Evolutionary conservation across 345 rosid genomes (phyloP).

Genomic region (Laguncularia racemosa): DNA sequence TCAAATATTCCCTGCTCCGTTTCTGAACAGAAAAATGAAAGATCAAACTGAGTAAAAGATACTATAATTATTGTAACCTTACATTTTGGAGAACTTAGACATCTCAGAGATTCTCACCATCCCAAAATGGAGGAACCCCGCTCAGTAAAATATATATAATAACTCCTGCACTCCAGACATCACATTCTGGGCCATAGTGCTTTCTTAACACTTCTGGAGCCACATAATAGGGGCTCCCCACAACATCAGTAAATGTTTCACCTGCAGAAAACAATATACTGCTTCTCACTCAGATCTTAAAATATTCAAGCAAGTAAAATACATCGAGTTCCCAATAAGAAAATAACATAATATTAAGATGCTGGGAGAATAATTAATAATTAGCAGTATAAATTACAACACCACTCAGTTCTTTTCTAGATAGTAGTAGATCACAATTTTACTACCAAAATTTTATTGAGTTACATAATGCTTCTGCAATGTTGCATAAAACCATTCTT

Average conservation of each 20-base stretch:
- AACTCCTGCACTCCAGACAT: conserved; percentile 99
- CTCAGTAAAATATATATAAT: conserved; percentile 77
- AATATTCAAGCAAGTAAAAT: background rate
- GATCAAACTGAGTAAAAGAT: conserved; percentile 12
- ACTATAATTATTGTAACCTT: conserved; percentile 7
- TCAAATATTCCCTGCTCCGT: conserved; percentile 95
- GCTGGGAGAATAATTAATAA: too few relatives aligned
- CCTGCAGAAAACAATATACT: conserved; percentile 34
- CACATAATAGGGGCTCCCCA: conserved; percentile 95
- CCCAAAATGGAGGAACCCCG: conserved; percentile 99
- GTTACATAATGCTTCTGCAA: too few relatives aligned
- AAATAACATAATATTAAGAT: background rate
- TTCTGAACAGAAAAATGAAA: conserved; percentile 42
- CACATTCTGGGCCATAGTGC: conserved; percentile 83
- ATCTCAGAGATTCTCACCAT: conserved; percentile 50
- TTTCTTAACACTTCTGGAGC: conserved; percentile 94
- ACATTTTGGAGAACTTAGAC: background rate
- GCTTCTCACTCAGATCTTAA: conserved; percentile 2
- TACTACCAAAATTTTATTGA: too few relatives aligned
- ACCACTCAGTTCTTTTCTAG: too few relatives aligned
- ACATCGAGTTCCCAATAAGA: background rate
- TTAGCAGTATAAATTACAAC: too few relatives aligned
- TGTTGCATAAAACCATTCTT: too few relatives aligned
- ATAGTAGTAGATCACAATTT: too few relatives aligned
- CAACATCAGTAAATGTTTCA: conserved; percentile 76